Conservation (phyloP, 2,329 filamentous ascomycete species). For the Alternaria longipes region DNA sequence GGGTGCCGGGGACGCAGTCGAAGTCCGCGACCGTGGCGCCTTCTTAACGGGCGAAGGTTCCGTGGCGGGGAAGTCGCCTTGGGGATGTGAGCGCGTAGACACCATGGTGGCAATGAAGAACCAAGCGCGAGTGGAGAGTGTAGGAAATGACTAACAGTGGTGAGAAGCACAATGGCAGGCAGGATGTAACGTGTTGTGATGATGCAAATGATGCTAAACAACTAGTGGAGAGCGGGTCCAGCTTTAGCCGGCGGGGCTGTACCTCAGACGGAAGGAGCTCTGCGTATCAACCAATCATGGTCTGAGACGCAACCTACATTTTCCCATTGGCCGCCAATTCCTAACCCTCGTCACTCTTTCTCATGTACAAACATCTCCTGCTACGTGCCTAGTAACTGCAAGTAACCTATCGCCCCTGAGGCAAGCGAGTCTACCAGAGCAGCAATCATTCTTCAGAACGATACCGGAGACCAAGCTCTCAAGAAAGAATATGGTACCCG, state of each 20-base stretch:
- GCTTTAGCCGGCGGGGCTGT: conserved; percentile 13
- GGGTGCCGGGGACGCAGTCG: conserved; percentile 46
- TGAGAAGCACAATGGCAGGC: neutral
- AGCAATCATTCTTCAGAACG: neutral
- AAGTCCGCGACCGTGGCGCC: conserved; percentile 43
- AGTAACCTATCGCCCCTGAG: neutral
- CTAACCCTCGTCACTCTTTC: neutral
- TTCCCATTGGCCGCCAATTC: neutral
- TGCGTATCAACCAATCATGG: neutral
- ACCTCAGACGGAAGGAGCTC: neutral
- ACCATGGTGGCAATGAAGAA: conserved; percentile 41
- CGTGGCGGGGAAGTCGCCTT: conserved; percentile 46
- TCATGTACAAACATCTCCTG: too few species aligned
- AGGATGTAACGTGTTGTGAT: conserved; percentile 20
- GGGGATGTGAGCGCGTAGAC: conserved; percentile 51
- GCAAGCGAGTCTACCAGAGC: neutral
- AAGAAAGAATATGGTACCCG: neutral
- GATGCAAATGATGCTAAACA: conserved; percentile 10
- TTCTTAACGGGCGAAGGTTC: conserved; percentile 51
- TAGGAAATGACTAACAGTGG: neutral
- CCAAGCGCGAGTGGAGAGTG: neutral
- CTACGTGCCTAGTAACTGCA: neutral
- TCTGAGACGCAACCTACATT: neutral
- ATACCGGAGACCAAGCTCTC: neutral
- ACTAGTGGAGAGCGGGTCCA: conserved; percentile 14